These are phyloP conservation scores for Millerago galiae DNA, from an alignment of 805 yeast species.

Conservation along the genomic window DNA sequence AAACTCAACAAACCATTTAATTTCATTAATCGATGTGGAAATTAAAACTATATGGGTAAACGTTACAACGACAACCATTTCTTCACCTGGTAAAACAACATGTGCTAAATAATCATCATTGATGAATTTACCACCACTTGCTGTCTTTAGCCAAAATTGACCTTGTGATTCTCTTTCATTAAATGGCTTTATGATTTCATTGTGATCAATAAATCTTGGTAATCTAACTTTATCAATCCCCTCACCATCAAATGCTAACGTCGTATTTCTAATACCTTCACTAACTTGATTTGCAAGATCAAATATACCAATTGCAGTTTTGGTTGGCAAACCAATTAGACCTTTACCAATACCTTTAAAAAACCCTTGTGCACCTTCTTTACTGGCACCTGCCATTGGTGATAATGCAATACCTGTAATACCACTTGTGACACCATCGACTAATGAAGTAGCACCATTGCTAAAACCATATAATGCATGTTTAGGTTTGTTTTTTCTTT, in stretches of 20 bases:
- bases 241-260: slow-evolving; percentile 80
- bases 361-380: slow-evolving; percentile 87
- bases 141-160: slow-evolving; percentile 81
- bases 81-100: slow-evolving; percentile 74
- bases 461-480: slow-evolving; percentile 83
- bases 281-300: slow-evolving; percentile 90
- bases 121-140: slow-evolving; percentile 73
- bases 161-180: slow-evolving; percentile 86
- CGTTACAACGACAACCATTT: slow-evolving; percentile 70
- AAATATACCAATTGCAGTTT: slow-evolving; percentile 90
- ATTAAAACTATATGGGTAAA: slow-evolving; percentile 63
- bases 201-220: slow-evolving; percentile 69
- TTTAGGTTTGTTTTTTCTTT: slow-evolving; percentile 71
- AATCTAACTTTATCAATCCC: slow-evolving; percentile 74
- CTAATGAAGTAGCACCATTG: slow-evolving; percentile 81
- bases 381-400: slow-evolving; percentile 84
- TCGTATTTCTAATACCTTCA: slow-evolving; percentile 89
- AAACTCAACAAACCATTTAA: slow-evolving; percentile 69
- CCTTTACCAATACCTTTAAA: slow-evolving; percentile 94
- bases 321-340: slow-evolving; percentile 91
- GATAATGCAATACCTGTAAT: slow-evolving; percentile 84
- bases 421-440: slow-evolving; percentile 84
- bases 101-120: slow-evolving; percentile 81
- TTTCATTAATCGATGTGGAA: slow-evolving; percentile 49
- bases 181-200: slow-evolving; percentile 69